These are phyloP conservation scores for Iberis amara DNA, from an alignment of 441 rosid species.

Conservation along the genomic window DNA sequence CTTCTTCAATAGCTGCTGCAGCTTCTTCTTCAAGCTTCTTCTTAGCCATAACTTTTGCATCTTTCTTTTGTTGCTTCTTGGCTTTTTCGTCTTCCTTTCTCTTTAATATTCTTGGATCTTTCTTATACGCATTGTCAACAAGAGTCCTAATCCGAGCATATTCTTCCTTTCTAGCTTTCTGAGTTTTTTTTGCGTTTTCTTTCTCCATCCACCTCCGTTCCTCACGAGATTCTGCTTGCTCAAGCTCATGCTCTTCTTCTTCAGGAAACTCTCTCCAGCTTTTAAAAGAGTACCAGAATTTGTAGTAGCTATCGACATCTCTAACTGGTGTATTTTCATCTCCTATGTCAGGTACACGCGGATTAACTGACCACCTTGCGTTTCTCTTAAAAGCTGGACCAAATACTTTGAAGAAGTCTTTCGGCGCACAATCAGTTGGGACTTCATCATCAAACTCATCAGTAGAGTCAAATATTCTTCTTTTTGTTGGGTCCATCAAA, in stretches of 20 bases:
- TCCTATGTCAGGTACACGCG: constrained; percentile 65
- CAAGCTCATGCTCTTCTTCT: constrained; percentile 86
- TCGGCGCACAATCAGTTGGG: constrained; percentile 77
- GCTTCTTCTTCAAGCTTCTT: constrained; percentile 85
- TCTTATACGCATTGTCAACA: constrained; percentile 84
- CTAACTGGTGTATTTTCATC: constrained; percentile 52
- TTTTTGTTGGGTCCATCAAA: constrained; percentile 70
- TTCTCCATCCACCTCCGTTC: constrained; percentile 99
- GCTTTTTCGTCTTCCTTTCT: constrained; percentile 78
- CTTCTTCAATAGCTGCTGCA: constrained; percentile 76
- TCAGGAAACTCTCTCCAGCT: constrained; percentile 99
- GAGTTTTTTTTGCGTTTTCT: constrained; percentile 73
- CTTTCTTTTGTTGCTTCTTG: constrained; percentile 77
- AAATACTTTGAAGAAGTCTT: constrained; percentile 89
- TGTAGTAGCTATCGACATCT: constrained; percentile 71
- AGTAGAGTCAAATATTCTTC: constrained; percentile 84
- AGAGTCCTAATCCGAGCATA: constrained; percentile 68
- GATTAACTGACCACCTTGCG: constrained; percentile 79
- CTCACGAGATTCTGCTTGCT: constrained; percentile 88
- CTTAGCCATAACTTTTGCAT: constrained; percentile 67
- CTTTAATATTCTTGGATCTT: constrained; percentile 71
- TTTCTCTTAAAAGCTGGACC: constrained; percentile 94
- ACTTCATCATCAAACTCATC: constrained; percentile 96
- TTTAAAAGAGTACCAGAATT: constrained; percentile 76
- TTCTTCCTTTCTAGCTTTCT: constrained; percentile 91